A percentile compares a stretch with the other conserved stretches of the same genome.
Evolutionary conservation across 2,329 filamentous ascomycete genomes (phyloP).

Genomic region (Diplodia scrobiculata): DNA sequence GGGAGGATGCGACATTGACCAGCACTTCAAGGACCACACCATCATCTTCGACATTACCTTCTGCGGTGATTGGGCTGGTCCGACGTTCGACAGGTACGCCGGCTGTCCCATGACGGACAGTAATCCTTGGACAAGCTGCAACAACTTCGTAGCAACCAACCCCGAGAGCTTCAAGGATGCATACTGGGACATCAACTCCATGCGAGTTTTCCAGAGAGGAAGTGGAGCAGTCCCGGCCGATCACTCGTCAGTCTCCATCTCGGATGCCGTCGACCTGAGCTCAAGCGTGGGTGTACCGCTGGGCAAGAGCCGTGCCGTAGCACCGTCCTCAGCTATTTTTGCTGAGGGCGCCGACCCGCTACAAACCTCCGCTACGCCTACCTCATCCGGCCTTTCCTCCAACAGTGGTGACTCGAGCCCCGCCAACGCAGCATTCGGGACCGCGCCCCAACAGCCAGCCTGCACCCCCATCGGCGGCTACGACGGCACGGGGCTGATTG

Average conservation of each 20-base stretch:
- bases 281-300: constrained; percentile 5
- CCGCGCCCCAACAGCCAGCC: neutral
- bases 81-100: constrained; percentile 59
- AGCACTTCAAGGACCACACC: constrained; percentile 43
- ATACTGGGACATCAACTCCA: constrained; percentile 48
- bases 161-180: constrained; percentile 35
- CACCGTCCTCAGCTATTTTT: neutral
- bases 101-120: constrained; percentile 52
- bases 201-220: constrained; percentile 43
- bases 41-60: constrained; percentile 48
- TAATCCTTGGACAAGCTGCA: constrained; percentile 35
- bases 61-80: constrained; percentile 68
- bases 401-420: neutral
- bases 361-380: neutral
- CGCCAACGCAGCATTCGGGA: neutral
- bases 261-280: neutral
- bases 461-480: constrained; percentile 17
- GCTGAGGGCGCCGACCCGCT: neutral
- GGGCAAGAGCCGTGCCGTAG: neutral
- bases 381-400: neutral
- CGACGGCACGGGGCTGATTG: neutral
- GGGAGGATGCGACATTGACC: constrained; percentile 44
- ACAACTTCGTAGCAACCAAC: constrained; percentile 33
- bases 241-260: neutral
- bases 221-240: neutral